These are phyloP conservation scores for Lactarius vividus DNA, from an alignment of 768 basidiomycete genomes.

Conservation along the genomic window DNA sequence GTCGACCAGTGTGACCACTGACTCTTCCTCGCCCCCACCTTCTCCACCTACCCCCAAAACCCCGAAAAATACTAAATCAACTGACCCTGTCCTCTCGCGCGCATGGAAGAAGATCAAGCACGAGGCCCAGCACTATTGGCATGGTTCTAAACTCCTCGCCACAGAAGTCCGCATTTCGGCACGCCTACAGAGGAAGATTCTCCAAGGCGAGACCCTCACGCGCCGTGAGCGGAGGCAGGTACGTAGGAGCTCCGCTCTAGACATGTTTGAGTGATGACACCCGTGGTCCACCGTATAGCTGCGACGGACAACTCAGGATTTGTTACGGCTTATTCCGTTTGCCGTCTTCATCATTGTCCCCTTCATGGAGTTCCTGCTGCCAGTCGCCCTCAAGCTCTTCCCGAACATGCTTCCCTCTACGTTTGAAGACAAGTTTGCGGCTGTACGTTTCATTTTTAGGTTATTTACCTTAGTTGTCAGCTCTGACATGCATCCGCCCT, in stretches of 20 bases:
- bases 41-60: conserved; percentile 24
- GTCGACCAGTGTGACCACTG: conserved; percentile 41
- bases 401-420: conserved; percentile 99
- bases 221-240: conserved; percentile 93
- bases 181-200: conserved; percentile 85
- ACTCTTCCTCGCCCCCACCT: conserved; percentile 39
- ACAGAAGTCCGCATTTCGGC: conserved; percentile 91
- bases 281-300: conserved; percentile 48
- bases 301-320: conserved; percentile 88
- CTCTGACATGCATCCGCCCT: not conserved
- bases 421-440: conserved; percentile 95
- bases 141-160: conserved; percentile 89
- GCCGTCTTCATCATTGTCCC: conserved; percentile 93
- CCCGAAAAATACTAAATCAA: conserved; percentile 39
- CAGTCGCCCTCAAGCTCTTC: conserved; percentile 94
- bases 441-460: conserved; percentile 49
- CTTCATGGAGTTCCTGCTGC: conserved; percentile 96
- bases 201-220: conserved; percentile 89
- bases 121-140: conserved; percentile 96
- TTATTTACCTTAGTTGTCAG: not conserved
- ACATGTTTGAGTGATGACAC: not conserved
- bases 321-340: conserved; percentile 92
- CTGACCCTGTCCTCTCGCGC: conserved; percentile 51
- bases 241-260: conserved; percentile 23
- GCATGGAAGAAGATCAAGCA: conserved; percentile 94